Evolutionary conservation across 2,329 filamentous ascomycete species (phyloP).

Genomic region (Pseudocercospora ulei): DNA sequence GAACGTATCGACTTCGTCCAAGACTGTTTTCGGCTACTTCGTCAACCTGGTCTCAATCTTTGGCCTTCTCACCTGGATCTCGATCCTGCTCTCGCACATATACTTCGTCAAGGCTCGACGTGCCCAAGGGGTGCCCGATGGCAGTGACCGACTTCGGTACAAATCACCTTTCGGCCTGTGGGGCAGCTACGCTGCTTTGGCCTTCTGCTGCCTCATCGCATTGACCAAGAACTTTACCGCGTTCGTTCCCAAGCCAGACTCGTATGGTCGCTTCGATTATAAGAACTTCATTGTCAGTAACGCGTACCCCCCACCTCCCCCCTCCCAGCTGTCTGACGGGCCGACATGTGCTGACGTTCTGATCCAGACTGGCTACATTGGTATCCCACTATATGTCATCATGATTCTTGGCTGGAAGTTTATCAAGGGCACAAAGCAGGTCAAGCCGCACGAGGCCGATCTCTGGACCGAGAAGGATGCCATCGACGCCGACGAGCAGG

Average conservation of each 20-base stretch:
- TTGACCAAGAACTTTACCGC: constrained; percentile 75
- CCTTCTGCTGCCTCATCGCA: constrained; percentile 62
- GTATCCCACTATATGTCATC: constrained; percentile 63
- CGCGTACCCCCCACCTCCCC: too few species aligned
- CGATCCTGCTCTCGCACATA: constrained; percentile 43
- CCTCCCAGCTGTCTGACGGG: too few species aligned
- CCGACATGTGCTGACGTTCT: too few species aligned
- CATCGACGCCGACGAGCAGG: constrained; percentile 49
- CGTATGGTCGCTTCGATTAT: constrained; percentile 55
- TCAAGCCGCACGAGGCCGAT: constrained; percentile 49
- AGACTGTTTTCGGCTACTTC: constrained; percentile 42
- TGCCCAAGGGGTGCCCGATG: constrained; percentile 41
- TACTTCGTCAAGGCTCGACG: constrained; percentile 41
- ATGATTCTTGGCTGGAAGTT: constrained; percentile 56
- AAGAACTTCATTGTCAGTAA: constrained; percentile 57
- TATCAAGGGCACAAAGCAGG: constrained; percentile 49
- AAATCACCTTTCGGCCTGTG: constrained; percentile 59
- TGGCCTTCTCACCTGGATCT: constrained; percentile 42
- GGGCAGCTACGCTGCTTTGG: constrained; percentile 59
- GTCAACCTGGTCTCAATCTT: constrained; percentile 39
- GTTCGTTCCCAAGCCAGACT: constrained; percentile 46
- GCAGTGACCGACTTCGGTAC: constrained; percentile 41
- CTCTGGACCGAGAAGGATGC: constrained; percentile 50
- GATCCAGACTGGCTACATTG: constrained; percentile 50
- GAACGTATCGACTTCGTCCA: constrained; percentile 39